Base-by-base conservation (phyloP, 495 filamentous ascomycete genomes). In the Penicillium cinerascens region DNA sequence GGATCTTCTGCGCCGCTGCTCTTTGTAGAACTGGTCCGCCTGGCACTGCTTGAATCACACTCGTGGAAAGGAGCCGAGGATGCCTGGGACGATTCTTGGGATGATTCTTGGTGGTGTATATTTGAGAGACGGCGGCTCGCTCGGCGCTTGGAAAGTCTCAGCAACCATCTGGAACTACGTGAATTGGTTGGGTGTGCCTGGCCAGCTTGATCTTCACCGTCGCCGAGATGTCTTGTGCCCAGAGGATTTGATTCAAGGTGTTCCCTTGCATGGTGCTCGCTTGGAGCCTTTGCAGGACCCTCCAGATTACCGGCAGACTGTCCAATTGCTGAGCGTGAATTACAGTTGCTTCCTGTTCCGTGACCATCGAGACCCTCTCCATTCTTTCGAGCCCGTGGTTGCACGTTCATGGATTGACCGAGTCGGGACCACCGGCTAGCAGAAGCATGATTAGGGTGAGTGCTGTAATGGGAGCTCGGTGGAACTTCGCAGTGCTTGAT, bases 1-100 rank as follows among this genome's bases (percentile, higher is more conserved):
- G 58, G 52, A 9, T 65, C 63, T 9, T 57, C 58, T 21, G 57
- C 42, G 16, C 35, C 17, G 21, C 49, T 48, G 17, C 58, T 57
- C 20, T 50, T 61, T 36, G 52, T 54, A 5, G 61, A 59, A 16
- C 42, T 25, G n/a, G 46, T 40, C 20, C 55, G 55, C 21, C 44
- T 46, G 9, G 59, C 46, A 10, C 42, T 41, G 21, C 21, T 46
- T 4, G 58, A 52, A 9, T 44, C 29, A 49, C 47, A 51, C 22
- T 55, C 58, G 7, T 56, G 20, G 40, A 57, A 59, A 7, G 41
- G 16, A n/a, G 45, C 46, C 2, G 53, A 50, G 4, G 58, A 64
- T 10, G 47, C 22, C 18, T 56, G 26, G 4, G 55, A 59, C n/a
- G 11, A 16, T n/a, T 57, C 52, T 36, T 56, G 26, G 4, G 55